phyloP scores from a whole-genome alignment of 2,329 filamentous ascomycete genomes.

The Macroventuria anomochaeta region DNA sequence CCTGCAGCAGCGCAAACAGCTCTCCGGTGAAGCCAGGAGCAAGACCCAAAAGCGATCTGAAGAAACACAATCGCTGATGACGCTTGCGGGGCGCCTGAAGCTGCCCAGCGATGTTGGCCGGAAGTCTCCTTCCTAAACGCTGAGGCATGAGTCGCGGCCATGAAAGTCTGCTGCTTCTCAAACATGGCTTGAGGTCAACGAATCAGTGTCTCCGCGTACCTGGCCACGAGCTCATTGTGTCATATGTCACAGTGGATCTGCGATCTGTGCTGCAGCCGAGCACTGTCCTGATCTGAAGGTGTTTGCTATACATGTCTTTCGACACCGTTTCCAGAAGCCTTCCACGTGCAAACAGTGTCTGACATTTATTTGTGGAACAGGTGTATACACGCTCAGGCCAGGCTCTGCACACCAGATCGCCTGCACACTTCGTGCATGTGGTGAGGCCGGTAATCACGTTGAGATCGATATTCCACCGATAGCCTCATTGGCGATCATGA shows the following conservation, averaged over 20 bases:
- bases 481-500: neutral
- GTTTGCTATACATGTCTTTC: constrained; percentile 4
- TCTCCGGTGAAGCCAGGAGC: constrained; percentile 14
- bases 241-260: constrained; percentile 1
- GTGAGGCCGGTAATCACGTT: constrained; percentile 10
- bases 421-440: neutral
- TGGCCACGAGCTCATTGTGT: constrained; percentile 1
- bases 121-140: neutral
- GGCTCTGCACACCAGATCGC: neutral
- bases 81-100: constrained; percentile 15
- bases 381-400: constrained; percentile 8
- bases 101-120: neutral
- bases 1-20: constrained; percentile 10
- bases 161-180: constrained; percentile 15
- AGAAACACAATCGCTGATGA: constrained; percentile 3
- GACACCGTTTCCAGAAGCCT: constrained; percentile 9
- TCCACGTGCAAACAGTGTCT: neutral
- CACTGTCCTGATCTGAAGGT: neutral
- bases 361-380: constrained; percentile 7
- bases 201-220: constrained; percentile 1
- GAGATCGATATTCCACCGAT: constrained; percentile 4
- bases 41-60: constrained; percentile 12
- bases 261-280: constrained; percentile 1
- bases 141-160: constrained; percentile 13
- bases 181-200: constrained; percentile 8